Conservation (phyloP, 148 eudicot genomes). For the Limonium bicolor region DNA sequence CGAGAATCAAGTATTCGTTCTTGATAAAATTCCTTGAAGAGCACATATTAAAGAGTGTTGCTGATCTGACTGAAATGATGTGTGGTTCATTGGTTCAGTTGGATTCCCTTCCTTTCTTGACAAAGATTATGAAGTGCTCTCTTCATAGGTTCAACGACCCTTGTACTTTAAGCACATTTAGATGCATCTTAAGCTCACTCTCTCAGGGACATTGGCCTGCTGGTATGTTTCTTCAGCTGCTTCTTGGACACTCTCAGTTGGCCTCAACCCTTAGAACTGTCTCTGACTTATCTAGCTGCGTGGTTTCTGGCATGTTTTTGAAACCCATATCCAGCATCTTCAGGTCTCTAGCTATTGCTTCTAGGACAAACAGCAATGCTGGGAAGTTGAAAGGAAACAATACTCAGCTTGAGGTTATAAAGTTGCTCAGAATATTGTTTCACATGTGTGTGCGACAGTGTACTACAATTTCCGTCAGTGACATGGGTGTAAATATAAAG, state of each 20-base stretch:
- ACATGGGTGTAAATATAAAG: slow-evolving; percentile 37
- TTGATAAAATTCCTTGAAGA: slow-evolving; percentile 54
- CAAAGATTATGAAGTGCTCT: slow-evolving; percentile 37
- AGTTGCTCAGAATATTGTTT: slow-evolving; percentile 55
- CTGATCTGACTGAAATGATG: slow-evolving; percentile 29
- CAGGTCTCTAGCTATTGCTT: slow-evolving; percentile 25
- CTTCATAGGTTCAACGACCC: slow-evolving; percentile 80
- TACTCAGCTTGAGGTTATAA: slow-evolving; percentile 52
- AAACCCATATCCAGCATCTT: slow-evolving; percentile 77
- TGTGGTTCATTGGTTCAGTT: slow-evolving; percentile 26
- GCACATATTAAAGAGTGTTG: slow-evolving; percentile 30
- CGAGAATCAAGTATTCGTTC: slow-evolving; percentile 11
- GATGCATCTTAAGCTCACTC: slow-evolving; percentile 29
- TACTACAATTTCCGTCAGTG: slow-evolving; percentile 26
- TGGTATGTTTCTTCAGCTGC: slow-evolving; percentile 41
- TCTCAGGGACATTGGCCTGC: slow-evolving; percentile 34
- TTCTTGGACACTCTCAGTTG: slow-evolving; percentile 82
- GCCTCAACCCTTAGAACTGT: slow-evolving; percentile 25
- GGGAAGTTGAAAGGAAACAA: slow-evolving; percentile 13
- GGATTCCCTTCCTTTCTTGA: slow-evolving; percentile 41
- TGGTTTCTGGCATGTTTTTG: slow-evolving; percentile 40
- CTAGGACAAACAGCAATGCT: slow-evolving; percentile 7
- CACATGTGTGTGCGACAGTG: slow-evolving; percentile 20
- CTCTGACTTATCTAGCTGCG: slow-evolving; percentile 16
- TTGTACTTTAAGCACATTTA: slow-evolving; percentile 40